Base-by-base conservation (phyloP, 2,329 filamentous ascomycete species). In the Penicillium digitatum region DNA sequence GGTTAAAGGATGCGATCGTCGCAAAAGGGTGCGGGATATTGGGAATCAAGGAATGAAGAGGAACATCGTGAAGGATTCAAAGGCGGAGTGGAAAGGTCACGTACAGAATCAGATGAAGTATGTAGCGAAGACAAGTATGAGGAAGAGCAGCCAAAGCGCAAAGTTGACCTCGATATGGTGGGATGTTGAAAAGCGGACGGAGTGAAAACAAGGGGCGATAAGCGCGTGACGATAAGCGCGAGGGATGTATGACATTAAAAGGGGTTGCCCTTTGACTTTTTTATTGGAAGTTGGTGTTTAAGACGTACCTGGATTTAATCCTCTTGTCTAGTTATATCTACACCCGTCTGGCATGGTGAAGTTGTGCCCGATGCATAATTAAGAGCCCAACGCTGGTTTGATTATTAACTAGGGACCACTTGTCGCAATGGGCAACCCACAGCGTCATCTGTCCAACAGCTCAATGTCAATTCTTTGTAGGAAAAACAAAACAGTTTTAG, bases 191-290 rank as follows among this genome's bases (percentile, higher is more conserved):
- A 60, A 58, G 59, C 48, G 56, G 56, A 61, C 46, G 59, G 51
- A 50, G 37, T 0, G 52, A 56, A 56, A 56, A 56, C 63, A 64
- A 65, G 63, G 62, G 63, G 62, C 63, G 63, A 65, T 65, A 65
- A 64, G 63, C 62, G 61, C 61, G 60, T 54, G 50, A 40, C 38
- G 63, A 65, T 65, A 65, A 64, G 60, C 61, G 58, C 63, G 54
- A 60, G 44, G 24, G 53, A 52, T 57, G 58, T 42, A 18, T 34
- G 10, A 38, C 32, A 37, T 39, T 37, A 37, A 54, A 54, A 27
- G 39, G 45, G 40, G 35, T 5, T 16, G 12, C 8, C 27, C 18
- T 45, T 45, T 1, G 8, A 3, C 16, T 42, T 27, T 42, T 27
- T 26, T n/a, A 18, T 27, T 26, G 24, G 2, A 26, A 16, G 16